phyloP scores from a whole-genome alignment of 805 yeast species.

The Saccharomyces kudriavzevii region DNA sequence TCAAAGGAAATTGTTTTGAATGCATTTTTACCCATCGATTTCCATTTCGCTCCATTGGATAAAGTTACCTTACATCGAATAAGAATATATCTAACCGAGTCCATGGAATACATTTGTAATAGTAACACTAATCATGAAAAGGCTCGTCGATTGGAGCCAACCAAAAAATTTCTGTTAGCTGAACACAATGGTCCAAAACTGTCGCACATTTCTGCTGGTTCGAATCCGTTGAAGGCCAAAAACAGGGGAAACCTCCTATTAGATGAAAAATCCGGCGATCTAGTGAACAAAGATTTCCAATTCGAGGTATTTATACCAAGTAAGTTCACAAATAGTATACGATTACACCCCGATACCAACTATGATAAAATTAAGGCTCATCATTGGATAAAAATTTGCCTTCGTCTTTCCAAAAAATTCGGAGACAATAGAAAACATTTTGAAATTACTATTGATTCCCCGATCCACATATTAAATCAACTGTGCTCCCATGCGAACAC shows the following conservation, averaged over 20 bases:
- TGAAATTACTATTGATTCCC: constrained; percentile 89
- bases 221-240: constrained; percentile 26
- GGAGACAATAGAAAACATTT: constrained; percentile 70
- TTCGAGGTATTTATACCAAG: constrained; percentile 77
- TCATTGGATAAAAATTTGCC: constrained; percentile 88
- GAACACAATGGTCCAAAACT: constrained; percentile 62
- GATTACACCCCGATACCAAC: constrained; percentile 78
- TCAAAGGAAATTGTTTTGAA: constrained; percentile 80
- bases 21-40: constrained; percentile 72
- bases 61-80: constrained; percentile 78
- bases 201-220: constrained; percentile 24
- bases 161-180: constrained; percentile 62
- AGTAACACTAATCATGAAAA: constrained; percentile 51
- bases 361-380: constrained; percentile 70
- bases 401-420: constrained; percentile 61
- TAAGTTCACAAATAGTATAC: constrained; percentile 44
- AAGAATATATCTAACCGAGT: constrained; percentile 77
- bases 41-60: constrained; percentile 76
- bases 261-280: constrained; percentile 41
- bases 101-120: constrained; percentile 71
- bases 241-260: constrained; percentile 33
- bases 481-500: constrained; percentile 75
- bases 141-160: constrained; percentile 86
- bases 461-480: constrained; percentile 70
- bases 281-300: constrained; percentile 69